Evolutionary conservation across 257 asterid species (phyloP), one percentile per base, ranked within the genome.

Genomic region (Marsdenia floribunda): DNA sequence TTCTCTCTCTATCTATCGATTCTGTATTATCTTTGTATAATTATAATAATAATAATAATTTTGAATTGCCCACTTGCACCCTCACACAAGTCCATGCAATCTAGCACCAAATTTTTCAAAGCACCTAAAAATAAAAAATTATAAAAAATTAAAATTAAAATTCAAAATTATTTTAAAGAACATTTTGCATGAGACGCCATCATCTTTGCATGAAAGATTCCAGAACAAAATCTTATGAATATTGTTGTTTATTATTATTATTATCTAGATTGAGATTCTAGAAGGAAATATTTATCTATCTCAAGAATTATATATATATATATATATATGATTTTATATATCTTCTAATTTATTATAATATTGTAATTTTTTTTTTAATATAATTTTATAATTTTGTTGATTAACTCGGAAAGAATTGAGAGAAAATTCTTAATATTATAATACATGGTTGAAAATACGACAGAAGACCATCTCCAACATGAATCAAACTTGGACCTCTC

Each of bases 161-260:
- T 50, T 49, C 6, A 9, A 0, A 10, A 22, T 50, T 49, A 0
- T 38, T 38, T 38, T 38, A 38, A 7, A 50, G 42, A 61, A 50
- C 16, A 54, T 54, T 54, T 54, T 54, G 60, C 26, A 54, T 54
- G 60, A 54, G 26, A 53, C 59, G 19, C 63, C 10, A 37, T 75
- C 42, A 58, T 35, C 33, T 74, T 75, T 40, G 55, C 40, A 37
- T 75, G 66, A 42, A 75, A 76, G 74, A 68, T 75, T 68, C 79
- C 59, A 0, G 40, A 38, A 54, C 29, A 5, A 3, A 22, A 70
- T 70, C 24, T 18, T 18, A 3, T 66, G 58, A n/a, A 6, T 14
- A 40, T 5, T 65, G 26, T 40, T 37, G 0, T 38, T 6, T 14
- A 14, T 33, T 16, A 3, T 64, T 33, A 11, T 26, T 24, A 37